Evolutionary conservation across 768 basidiomycete genomes (phyloP), one percentile per base, ranked within the genome.

Genomic region (Pisolithus tinctorius): DNA sequence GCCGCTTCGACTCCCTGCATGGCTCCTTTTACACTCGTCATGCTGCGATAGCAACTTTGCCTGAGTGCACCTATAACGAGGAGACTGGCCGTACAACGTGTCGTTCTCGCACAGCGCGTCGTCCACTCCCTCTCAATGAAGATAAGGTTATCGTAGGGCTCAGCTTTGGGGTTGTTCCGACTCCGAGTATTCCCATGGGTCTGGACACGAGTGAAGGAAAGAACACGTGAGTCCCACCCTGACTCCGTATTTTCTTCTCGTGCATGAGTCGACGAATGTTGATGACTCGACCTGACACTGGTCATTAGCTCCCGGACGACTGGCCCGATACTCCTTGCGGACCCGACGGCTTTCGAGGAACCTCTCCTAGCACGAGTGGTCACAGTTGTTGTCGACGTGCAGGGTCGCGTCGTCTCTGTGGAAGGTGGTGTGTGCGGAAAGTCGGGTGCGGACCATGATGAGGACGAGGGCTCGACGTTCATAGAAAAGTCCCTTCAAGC

Each of bases 311-410:
- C 40, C 17, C 61, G 58, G 25, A 55, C 49, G 10, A 60, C 42
- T 3, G 46, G 52, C 30, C 77, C 78, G 45, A 73, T 79, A 25
- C 64, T 94, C 9, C 71, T 97, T 4, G 74, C 84, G 0, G 95
- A 98, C 67, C 89, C 93, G 1, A 87, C 91, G 0, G 75, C 91
- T 1, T 96, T 95, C 65, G 95, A 98, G 69, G 86, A 93, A 57
- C 87, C 90, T 0, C 74, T 96, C 6, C 78, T 93, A 48, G 82
- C 87, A 13, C 84, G 89, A 0, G 76, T 78, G 0, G 62, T 93
- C 50, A 81, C 83, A 1, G 65, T 93, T 31, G 70, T 85, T 1
- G 54, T 89, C 4, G 80, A 81, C 52, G 73, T n/a, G 16, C 48
- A 57, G 8, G 64, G 63, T 17, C 60, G 54, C 7, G 27, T 65